Base-by-base conservation (phyloP, 768 basidiomycete genomes). In the Pulveroboletus sp. region DNA sequence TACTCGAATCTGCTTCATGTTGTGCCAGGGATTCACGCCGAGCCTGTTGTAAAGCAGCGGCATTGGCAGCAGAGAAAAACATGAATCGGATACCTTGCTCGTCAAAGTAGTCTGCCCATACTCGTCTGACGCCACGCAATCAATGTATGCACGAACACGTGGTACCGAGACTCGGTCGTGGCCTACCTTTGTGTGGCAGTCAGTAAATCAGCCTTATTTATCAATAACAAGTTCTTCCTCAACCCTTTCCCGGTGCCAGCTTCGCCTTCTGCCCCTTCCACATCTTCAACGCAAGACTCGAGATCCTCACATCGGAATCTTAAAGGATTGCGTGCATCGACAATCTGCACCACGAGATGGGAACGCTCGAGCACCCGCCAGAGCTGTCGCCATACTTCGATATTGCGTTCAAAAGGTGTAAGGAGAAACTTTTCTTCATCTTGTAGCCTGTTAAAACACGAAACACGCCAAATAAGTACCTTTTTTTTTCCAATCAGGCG, bases 321-420 rank as follows among this genome's bases (percentile, higher is more conserved):
- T 8, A 96, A 75, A 2, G 96, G 95, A 72, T 96, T 97, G 35
- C 96, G 83, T 6, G 93, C 93, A 63, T 99, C 96, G 45, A 96
- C 89, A 44, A 99, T 95, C 69, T 98, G 93, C 2, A 98, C 89
- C 30, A 98, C 71, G 21, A 99, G 80, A 59, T 96, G 90, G 1
- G 95, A 96, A 18, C 93, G 81, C 71, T 99, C 96, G 8, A 96
- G 71, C 1, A 98, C 96, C 45, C 96, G 79, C 96, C 96, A 99
- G 8, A 99, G 78, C 62, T 99, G 96, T 38, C 96, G 76, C 95
- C 96, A 98, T 11, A 99, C 96, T 74, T 98, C 94, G 30, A 99
- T 71, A 63, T 98, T 99, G 43, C 93, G 86, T 65, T 99, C 96
- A 62, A 96, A 99, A 5, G 93, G 95, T 0, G 94, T 95, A 1